Conservation (phyloP, 2,329 filamentous ascomycete species). For the Raffaelea deltoideospora region DNA sequence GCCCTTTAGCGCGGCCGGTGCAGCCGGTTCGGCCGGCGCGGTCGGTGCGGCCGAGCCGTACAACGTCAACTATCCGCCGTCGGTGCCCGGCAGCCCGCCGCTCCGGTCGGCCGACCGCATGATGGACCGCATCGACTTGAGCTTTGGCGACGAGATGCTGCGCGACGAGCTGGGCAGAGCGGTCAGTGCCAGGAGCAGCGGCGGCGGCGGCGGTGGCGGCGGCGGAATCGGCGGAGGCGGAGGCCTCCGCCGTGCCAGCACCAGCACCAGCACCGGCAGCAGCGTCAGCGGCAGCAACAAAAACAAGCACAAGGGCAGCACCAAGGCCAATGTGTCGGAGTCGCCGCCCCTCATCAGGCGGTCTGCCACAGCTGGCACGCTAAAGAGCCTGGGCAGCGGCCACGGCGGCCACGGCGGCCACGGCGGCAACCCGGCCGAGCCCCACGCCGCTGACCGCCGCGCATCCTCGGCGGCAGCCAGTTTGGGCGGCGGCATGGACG, state of each 20-base stretch:
- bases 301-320: neutral
- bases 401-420: neutral
- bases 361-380: neutral
- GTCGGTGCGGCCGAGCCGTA: slow-evolving; percentile 27
- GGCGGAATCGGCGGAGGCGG: too few species aligned
- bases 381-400: neutral
- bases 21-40: neutral
- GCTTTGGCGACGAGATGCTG: slow-evolving; percentile 56
- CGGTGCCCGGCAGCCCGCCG: slow-evolving; percentile 45
- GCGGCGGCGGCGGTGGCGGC: neutral
- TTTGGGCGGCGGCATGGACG: too few species aligned
- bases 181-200: slow-evolving; percentile 2
- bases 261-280: slow-evolving; percentile 16
- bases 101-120: slow-evolving; percentile 32
- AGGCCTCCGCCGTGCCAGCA: too few species aligned
- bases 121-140: slow-evolving; percentile 40
- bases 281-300: neutral
- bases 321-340: too few species aligned
- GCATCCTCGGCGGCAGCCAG: neutral
- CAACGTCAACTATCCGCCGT: slow-evolving; percentile 55
- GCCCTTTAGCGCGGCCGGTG: slow-evolving; percentile 10
- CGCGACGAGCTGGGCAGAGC: slow-evolving; percentile 41
- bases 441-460: neutral
- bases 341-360: neutral
- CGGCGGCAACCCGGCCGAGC: neutral